Evolutionary conservation across 352 stramenopile genomes (phyloP).

Genomic region (Pilasporangium apinafurcum): DNA sequence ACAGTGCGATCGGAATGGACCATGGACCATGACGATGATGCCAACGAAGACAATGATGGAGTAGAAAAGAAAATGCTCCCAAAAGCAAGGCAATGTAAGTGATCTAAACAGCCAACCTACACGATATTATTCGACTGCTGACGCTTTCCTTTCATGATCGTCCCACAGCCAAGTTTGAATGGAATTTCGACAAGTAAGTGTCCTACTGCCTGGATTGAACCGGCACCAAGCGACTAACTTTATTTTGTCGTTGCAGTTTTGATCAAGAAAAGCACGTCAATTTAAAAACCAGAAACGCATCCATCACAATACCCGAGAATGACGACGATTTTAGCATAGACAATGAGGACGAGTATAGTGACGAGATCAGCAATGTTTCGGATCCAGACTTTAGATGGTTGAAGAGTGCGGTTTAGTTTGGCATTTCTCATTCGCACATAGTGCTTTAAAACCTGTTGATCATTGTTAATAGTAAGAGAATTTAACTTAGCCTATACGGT

Average conservation of each 20-base stretch:
- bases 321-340: not conserved
- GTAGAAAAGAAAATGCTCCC: not conserved
- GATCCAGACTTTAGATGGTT: slow-evolving; percentile 61
- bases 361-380: slow-evolving; percentile 26
- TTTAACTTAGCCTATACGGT: not conserved
- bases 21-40: slow-evolving; percentile 15
- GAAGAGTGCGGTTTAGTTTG: slow-evolving; percentile 25
- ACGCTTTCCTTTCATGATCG: no score
- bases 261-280: no score
- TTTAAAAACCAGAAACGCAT: no score
- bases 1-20: slow-evolving; percentile 51
- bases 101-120: no score
- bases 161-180: not conserved
- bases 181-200: not conserved
- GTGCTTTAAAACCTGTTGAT: not conserved
- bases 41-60: slow-evolving; percentile 6
- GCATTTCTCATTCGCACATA: not conserved
- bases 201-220: not conserved
- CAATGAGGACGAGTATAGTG: not conserved
- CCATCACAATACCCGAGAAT: no score
- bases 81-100: not conserved
- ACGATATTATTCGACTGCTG: not conserved
- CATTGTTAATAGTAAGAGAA: slow-evolving; percentile 1
- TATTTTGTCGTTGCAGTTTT: no score
- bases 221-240: no score